Conservation (phyloP, 345 rosid genomes). For the Diplotaxis tenuifolia region DNA sequence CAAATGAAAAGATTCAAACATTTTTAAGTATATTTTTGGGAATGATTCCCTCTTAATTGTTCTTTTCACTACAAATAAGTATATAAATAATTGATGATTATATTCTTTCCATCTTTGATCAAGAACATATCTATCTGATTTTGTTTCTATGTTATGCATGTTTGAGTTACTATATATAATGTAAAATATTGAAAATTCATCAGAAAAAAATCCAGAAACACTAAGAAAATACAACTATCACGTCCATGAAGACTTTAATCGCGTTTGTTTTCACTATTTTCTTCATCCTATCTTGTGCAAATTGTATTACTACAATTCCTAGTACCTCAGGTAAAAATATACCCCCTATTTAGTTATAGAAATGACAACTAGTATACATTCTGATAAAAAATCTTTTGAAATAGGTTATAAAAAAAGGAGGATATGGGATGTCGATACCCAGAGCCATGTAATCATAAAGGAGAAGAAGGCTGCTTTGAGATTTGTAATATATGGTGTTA, state of each 20-base stretch:
- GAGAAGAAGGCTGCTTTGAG: background rate
- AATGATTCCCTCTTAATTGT: too few species aligned
- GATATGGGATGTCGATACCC: background rate
- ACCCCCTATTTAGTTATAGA: background rate
- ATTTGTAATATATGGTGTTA: background rate
- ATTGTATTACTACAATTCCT: background rate
- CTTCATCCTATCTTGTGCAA: background rate
- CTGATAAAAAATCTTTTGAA: background rate
- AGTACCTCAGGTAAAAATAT: background rate
- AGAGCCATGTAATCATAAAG: background rate
- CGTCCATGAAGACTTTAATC: background rate
- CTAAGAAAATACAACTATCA: background rate
- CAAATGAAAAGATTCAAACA: too few species aligned
- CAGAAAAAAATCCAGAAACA: background rate
- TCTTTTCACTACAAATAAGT: background rate
- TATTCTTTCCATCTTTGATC: background rate
- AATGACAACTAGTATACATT: background rate
- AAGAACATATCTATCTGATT: background rate
- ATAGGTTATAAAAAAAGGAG: background rate
- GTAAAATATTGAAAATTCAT: background rate
- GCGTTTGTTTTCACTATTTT: background rate
- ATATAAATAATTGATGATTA: background rate
- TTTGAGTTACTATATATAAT: background rate
- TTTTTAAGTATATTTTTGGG: too few species aligned
- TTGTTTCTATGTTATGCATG: background rate